A percentile compares a stretch with the other conserved stretches of the same genome.
phyloP scores from a whole-genome alignment of 2,329 filamentous ascomycete genomes.

The Lecanoromycetidae sp. region DNA sequence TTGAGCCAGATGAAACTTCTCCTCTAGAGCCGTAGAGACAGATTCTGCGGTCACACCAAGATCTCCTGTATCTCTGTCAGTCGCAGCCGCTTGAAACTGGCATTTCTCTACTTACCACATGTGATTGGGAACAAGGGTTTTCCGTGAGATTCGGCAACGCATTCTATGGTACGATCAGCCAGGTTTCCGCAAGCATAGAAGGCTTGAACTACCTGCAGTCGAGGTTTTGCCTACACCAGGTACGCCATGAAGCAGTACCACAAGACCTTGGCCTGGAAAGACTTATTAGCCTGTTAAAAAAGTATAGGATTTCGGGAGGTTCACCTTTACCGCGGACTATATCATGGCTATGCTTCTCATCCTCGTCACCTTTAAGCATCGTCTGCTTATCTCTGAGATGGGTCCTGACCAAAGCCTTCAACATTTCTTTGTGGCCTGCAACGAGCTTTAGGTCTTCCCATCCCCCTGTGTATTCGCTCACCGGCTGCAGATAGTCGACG shows the following conservation, averaged over 20 bases:
- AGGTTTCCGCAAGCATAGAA: too few species aligned
- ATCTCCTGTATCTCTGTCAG: too few species aligned
- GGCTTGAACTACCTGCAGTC: too few species aligned
- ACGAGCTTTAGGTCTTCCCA: conserved; percentile 37
- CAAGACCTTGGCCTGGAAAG: conserved; percentile 34
- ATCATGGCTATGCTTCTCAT: neutral
- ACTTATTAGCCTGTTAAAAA: too few species aligned
- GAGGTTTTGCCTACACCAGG: conserved; percentile 44
- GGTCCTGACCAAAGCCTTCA: conserved; percentile 35
- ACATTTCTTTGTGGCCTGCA: conserved; percentile 33
- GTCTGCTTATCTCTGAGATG: conserved; percentile 23
- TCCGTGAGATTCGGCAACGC: conserved; percentile 12
- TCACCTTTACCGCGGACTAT: conserved; percentile 11
- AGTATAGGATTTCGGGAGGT: too few species aligned
- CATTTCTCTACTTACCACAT: too few species aligned
- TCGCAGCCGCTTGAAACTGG: too few species aligned
- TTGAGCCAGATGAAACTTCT: conserved; percentile 21
- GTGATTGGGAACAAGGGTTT: conserved; percentile 18
- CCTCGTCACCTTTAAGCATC: neutral
- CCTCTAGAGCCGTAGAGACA: conserved; percentile 22
- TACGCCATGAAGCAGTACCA: conserved; percentile 38
- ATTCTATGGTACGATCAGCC: too few species aligned
- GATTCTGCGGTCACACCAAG: conserved; percentile 33
- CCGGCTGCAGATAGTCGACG: conserved; percentile 24
- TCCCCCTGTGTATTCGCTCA: conserved; percentile 33